Conservation (phyloP, 345 rosid genomes). For the Microthlaspi erraticum region DNA sequence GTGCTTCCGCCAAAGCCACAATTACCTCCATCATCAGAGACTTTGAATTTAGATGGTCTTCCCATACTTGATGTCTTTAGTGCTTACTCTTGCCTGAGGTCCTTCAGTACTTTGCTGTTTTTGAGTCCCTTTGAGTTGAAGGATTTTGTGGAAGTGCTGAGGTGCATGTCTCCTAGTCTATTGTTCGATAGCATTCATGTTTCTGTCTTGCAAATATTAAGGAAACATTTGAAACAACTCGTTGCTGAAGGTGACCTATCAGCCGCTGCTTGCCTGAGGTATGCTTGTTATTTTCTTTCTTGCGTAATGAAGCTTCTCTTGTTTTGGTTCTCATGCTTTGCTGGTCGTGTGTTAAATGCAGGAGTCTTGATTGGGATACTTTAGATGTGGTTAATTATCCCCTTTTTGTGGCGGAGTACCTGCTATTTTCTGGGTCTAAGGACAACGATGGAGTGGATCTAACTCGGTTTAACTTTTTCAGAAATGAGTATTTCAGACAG, state of each 20-base stretch:
- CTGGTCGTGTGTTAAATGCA: conserved; percentile 50
- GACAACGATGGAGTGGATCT: conserved; percentile 62
- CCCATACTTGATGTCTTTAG: conserved; percentile 68
- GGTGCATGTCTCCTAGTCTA: conserved; percentile 56
- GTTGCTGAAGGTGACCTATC: conserved; percentile 77
- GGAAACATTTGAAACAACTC: conserved; percentile 76
- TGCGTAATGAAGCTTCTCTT: conserved; percentile 25
- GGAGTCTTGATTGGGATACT: conserved; percentile 92
- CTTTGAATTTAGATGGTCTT: conserved; percentile 67
- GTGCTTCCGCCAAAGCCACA: conserved; percentile 63
- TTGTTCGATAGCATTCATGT: conserved; percentile 86
- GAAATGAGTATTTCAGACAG: conserved; percentile 71
- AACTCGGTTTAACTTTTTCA: conserved; percentile 59
- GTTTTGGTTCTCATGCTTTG: conserved; percentile 38
- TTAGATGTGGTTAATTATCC: conserved; percentile 91
- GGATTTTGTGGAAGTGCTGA: conserved; percentile 79
- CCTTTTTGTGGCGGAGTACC: conserved; percentile 76
- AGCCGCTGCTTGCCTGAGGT: conserved; percentile 93
- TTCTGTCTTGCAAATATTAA: conserved; percentile 73
- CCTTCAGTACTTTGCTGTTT: conserved; percentile 81
- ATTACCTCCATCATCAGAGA: conserved; percentile 75
- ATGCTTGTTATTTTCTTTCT: conserved; percentile 38
- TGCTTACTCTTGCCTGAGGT: conserved; percentile 80
- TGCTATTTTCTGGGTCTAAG: conserved; percentile 66
- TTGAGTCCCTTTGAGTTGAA: conserved; percentile 94